Conservation (phyloP, 2,329 filamentous ascomycete species). For the Alternaria ethzedia region DNA sequence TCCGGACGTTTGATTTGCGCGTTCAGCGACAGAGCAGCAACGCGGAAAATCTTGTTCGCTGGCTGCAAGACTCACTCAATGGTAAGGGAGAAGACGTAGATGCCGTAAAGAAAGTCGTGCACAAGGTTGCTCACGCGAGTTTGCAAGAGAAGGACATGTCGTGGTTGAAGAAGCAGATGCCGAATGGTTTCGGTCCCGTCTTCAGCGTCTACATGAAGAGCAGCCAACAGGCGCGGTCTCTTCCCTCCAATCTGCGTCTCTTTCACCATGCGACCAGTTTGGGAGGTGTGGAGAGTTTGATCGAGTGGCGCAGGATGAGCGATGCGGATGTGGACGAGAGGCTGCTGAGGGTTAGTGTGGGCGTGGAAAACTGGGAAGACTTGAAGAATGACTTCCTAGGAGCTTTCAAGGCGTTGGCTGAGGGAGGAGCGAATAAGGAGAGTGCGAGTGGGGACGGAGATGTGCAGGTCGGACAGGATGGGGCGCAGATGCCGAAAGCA, state of each 20-base stretch:
- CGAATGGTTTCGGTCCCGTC: constrained; percentile 85
- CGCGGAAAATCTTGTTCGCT: constrained; percentile 72
- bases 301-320: constrained; percentile 94
- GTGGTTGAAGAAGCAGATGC: constrained; percentile 91
- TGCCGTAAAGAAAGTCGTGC: constrained; percentile 62
- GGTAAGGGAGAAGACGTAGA: constrained; percentile 49
- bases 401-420: constrained; percentile 34
- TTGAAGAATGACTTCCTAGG: constrained; percentile 71
- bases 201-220: constrained; percentile 75
- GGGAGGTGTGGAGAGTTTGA: constrained; percentile 91
- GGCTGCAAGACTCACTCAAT: constrained; percentile 65
- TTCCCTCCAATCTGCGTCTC: constrained; percentile 79
- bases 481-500: constrained; percentile 25
- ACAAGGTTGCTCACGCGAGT: constrained; percentile 75
- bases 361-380: constrained; percentile 87
- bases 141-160: constrained; percentile 68
- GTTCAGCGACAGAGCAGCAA: constrained; percentile 78
- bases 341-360: constrained; percentile 81
- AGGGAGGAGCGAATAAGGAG: not conserved
- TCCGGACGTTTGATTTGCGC: constrained; percentile 84
- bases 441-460: not conserved
- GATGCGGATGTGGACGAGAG: constrained; percentile 74
- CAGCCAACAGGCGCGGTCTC: constrained; percentile 64
- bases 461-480: constrained; percentile 31
- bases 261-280: constrained; percentile 96